Evolutionary conservation across 768 basidiomycete genomes (phyloP).

Genomic region (Trametes punicea): DNA sequence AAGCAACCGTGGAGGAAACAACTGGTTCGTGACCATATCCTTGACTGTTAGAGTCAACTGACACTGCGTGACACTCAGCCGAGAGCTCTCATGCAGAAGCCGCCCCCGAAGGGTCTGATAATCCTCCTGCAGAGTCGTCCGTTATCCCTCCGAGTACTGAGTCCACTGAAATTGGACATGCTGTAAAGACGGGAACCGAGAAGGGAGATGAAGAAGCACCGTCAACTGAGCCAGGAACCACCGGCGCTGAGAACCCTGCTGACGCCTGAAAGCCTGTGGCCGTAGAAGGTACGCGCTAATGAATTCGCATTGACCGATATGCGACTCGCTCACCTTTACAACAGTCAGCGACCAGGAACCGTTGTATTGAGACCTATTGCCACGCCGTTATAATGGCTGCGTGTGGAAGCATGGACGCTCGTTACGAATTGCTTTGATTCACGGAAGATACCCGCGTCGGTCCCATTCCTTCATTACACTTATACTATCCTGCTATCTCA

Average conservation of each 20-base stretch:
- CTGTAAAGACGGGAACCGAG: not conserved
- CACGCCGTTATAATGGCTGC: not conserved
- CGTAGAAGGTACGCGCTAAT: constrained; percentile 9
- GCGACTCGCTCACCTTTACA: too few relatives aligned
- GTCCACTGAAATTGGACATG: not conserved
- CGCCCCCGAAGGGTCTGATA: too few relatives aligned
- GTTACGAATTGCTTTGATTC: not conserved
- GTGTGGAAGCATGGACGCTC: constrained; percentile 13
- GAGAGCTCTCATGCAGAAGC: not conserved
- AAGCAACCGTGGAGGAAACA: not conserved
- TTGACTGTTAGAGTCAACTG: too few relatives aligned
- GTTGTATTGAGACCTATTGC: constrained; percentile 9
- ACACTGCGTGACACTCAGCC: not conserved
- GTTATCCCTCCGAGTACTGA: not conserved
- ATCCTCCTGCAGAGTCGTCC: too few relatives aligned
- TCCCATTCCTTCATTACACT: not conserved
- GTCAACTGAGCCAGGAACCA: not conserved
- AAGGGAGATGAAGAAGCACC: not conserved
- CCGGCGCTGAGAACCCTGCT: constrained; percentile 3
- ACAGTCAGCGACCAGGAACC: constrained; percentile 1
- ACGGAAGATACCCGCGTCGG: constrained; percentile 18
- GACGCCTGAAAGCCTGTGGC: too few relatives aligned
- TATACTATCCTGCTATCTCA: not conserved
- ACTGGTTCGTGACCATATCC: not conserved
- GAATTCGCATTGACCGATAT: too few relatives aligned